A percentile compares a stretch with the other conserved stretches of the same genome.
Conservation (phyloP, 331 rosid species). For the Telfairia occidentalis region DNA sequence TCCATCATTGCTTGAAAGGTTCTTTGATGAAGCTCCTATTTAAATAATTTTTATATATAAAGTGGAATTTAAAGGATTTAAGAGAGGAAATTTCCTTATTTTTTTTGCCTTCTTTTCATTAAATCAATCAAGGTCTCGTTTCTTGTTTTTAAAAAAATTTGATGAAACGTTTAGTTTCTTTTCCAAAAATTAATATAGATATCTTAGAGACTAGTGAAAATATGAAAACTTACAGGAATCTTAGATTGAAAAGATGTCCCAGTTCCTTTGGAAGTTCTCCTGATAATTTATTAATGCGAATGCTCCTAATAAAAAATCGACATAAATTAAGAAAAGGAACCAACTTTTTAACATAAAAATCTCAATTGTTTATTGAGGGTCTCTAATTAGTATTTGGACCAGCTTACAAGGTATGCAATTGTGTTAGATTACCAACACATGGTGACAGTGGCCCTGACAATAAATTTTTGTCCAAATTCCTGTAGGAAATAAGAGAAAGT, state of each 20-base stretch:
- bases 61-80: too few species aligned
- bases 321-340: neutral
- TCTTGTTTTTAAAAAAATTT: too few species aligned
- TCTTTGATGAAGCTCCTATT: neutral
- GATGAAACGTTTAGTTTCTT: neutral
- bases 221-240: slow-evolving; percentile 24
- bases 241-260: slow-evolving; percentile 37
- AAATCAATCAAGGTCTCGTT: too few species aligned
- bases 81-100: too few species aligned
- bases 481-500: slow-evolving; percentile 10
- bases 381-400: neutral
- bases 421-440: slow-evolving; percentile 38
- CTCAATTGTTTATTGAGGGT: neutral
- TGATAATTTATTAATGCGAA: slow-evolving; percentile 44
- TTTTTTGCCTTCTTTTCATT: too few species aligned
- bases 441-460: slow-evolving; percentile 53
- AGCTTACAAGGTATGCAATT: slow-evolving; percentile 50
- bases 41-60: too few species aligned
- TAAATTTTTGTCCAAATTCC: slow-evolving; percentile 37
- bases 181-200: neutral
- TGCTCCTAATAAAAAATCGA: slow-evolving; percentile 14
- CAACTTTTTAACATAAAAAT: neutral
- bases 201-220: neutral
- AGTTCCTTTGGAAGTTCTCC: slow-evolving; percentile 60
- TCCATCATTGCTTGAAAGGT: neutral